Evolutionary conservation across 345 rosid species (phyloP), one percentile per base, ranked within the genome.

Genomic region (Gossypium longicalyx): DNA sequence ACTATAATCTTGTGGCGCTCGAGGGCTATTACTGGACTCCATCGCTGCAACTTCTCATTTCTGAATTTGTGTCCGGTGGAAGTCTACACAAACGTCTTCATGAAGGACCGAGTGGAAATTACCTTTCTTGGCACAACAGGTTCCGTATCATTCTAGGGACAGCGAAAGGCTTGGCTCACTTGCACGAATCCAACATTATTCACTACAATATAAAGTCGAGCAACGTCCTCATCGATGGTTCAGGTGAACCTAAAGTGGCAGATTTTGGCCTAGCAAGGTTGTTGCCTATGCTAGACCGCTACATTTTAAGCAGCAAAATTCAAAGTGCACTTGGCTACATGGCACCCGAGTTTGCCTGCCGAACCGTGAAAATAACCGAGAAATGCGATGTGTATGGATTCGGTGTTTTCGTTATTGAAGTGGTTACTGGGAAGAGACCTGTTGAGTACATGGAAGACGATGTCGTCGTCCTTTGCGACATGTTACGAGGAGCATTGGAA

Each of bases 381-480:
- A 95, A 95, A 79, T 93, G 99, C 11, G 99, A 93, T 58, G 94
- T 95, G 4, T 95, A 93, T 66, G 99, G 99, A 29, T 95, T 93
- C 0, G 98, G 99, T 2, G 88, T 95, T 11, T 80, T 95, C 79
- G 86, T 87, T 53, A 86, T 95, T 38, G 99, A 95, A 84, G 84
- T 90, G 45, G 94, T 89, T 52, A 89, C 97, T 0, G 98, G 97
- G 44, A 95, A 89, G 78, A 89, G 90, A 78, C 99, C 99, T 2
- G 99, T 95, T 34, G 99, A 93, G 82, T 95, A 95, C 82, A 91
- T 93, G 99, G 98, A 93, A 85, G 99, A 93, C 64, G 99, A 95
- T 69, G 97, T 95, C 76, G 91, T 91, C 83, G 97, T 95, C 56
- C 93, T 95, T 0, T 91, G 98, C 13, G 99, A 95, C 78, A 88